Percentiles rank a stretch among this genome's conserved stretches.
Conservation (phyloP, 78 protist genomes). For the Capsaspora owczarzaki region DNA sequence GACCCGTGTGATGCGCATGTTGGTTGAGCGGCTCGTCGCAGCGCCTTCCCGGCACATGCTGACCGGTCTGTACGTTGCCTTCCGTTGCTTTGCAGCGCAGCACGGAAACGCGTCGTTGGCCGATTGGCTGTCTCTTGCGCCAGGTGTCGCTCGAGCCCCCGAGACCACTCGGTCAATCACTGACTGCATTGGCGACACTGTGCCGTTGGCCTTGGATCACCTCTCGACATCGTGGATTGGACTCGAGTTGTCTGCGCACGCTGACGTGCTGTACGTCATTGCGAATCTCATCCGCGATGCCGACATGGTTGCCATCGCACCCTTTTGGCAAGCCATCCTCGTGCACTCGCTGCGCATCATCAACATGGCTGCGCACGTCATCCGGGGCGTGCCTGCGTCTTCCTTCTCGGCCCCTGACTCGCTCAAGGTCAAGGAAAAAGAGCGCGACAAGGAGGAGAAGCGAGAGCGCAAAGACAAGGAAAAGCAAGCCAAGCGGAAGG, state of each 20-base stretch:
- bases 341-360: constrained; percentile 1
- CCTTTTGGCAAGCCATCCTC: not conserved
- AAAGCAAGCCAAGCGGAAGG: not conserved
- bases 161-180: not conserved
- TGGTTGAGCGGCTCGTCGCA: not conserved
- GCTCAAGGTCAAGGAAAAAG: not conserved
- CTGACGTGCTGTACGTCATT: not conserved
- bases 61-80: not conserved
- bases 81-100: not conserved
- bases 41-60: not conserved
- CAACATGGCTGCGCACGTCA: not conserved
- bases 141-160: too few relatives aligned
- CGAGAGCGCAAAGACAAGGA: not conserved
- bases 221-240: not conserved
- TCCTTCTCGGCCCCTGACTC: not conserved
- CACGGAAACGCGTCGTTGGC: not conserved
- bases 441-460: not conserved
- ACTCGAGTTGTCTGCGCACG: not conserved
- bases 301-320: not conserved
- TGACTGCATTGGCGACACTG: not conserved
- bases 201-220: constrained; percentile 6
- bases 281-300: not conserved
- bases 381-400: not conserved
- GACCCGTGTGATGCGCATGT: not conserved
- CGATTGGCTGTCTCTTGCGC: not conserved